Evolutionary conservation across 306 rosid genomes (phyloP).

Genomic region (Quercus berberidifolia): DNA sequence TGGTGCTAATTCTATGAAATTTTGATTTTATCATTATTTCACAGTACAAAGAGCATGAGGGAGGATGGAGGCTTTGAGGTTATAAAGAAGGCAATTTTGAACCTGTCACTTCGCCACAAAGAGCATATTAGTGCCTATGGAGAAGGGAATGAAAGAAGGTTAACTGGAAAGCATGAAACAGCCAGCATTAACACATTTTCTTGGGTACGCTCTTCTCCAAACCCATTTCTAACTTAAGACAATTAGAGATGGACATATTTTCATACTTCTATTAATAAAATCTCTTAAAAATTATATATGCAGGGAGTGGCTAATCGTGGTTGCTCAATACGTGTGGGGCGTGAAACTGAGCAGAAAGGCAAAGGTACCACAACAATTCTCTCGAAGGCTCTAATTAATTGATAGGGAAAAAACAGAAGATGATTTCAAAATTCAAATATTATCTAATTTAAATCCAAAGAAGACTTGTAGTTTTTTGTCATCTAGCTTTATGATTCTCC

Average conservation of each 20-base stretch:
- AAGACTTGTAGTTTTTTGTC: background rate
- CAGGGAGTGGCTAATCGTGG: constrained; percentile 99
- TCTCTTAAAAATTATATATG: constrained; percentile 24
- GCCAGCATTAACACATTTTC: constrained; percentile 83
- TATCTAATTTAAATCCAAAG: background rate
- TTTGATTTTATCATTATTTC: constrained; percentile 18
- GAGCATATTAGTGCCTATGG: constrained; percentile 92
- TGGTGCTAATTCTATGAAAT: background rate
- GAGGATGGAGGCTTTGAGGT: constrained; percentile 90
- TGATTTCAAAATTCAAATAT: background rate
- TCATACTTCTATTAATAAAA: constrained; percentile 3
- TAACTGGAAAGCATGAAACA: constrained; percentile 99
- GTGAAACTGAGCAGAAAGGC: constrained; percentile 83
- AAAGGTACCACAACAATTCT: constrained; percentile 54
- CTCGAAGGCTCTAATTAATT: background rate
- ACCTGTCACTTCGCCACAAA: constrained; percentile 88
- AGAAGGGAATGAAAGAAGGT: constrained; percentile 97
- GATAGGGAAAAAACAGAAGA: background rate
- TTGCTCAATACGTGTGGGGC: constrained; percentile 97
- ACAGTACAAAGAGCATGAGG: constrained; percentile 97
- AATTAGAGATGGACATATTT: background rate
- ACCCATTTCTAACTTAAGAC: constrained; percentile 5
- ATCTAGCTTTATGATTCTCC: background rate
- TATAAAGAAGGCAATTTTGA: constrained; percentile 93
- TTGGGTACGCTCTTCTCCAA: constrained; percentile 60